Percentiles rank a stretch among this genome's conserved stretches.
Evolutionary conservation across 495 filamentous ascomycete species (phyloP).

Genomic region (Gamarada debralockiae): DNA sequence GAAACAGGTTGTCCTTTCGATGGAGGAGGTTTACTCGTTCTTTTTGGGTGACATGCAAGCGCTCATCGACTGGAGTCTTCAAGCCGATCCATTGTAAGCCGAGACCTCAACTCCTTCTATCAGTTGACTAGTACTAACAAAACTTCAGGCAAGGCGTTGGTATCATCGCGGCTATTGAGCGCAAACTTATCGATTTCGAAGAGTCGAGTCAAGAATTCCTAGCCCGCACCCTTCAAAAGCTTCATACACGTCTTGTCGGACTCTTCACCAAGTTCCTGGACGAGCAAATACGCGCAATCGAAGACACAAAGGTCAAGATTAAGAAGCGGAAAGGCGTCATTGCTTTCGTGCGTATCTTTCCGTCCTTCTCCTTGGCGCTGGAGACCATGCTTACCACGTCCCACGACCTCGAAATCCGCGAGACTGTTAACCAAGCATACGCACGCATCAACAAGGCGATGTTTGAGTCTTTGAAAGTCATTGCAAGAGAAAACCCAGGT

Average conservation of each 20-base stretch:
- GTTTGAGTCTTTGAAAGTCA: slow-evolving; percentile 94
- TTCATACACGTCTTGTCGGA: slow-evolving; percentile 69
- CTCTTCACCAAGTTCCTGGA: slow-evolving; percentile 88
- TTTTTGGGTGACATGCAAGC: slow-evolving; percentile 75
- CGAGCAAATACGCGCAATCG: slow-evolving; percentile 90
- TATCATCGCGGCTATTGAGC: slow-evolving; percentile 75
- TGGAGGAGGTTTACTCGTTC: slow-evolving; percentile 84
- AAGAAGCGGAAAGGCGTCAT: slow-evolving; percentile 98
- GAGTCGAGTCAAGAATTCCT: slow-evolving; percentile 93
- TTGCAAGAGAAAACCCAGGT: slow-evolving; percentile 85
- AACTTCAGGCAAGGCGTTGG: slow-evolving; percentile 72
- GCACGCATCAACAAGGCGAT: slow-evolving; percentile 87
- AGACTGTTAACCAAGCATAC: slow-evolving; percentile 83
- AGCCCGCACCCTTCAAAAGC: slow-evolving; percentile 68
- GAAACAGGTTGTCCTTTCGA: slow-evolving; percentile 70
- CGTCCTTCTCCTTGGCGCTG: slow-evolving; percentile 71
- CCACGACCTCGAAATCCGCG: slow-evolving; percentile 54
- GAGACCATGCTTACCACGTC: slow-evolving; percentile 69
- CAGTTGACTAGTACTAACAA: slow-evolving; percentile 30
- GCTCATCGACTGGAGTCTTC: slow-evolving; percentile 79
- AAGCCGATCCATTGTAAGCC: slow-evolving; percentile 64
- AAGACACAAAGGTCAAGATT: slow-evolving; percentile 98
- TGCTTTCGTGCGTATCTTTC: slow-evolving; percentile 89
- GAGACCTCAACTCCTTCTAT: neutral
- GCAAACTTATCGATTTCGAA: slow-evolving; percentile 68